Conservation (phyloP, 495 filamentous ascomycete species). For the Chlorociboria aeruginascens region DNA sequence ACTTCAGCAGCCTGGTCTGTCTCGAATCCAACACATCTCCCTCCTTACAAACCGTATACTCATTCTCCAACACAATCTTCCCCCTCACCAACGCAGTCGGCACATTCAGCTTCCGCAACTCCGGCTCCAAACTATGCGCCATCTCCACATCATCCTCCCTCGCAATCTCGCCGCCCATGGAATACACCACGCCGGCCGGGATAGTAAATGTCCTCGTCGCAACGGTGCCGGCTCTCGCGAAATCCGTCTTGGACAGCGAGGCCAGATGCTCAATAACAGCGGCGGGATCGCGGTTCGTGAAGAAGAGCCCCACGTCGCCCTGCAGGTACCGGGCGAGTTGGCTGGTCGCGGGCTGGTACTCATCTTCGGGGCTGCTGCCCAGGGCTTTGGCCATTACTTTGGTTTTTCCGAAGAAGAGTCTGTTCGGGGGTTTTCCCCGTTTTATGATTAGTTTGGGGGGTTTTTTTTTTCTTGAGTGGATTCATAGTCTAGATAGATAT, state of each 20-base stretch:
- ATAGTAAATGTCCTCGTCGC: constrained; percentile 65
- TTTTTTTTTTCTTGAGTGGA: too few relatives aligned
- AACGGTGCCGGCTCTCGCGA: constrained; percentile 72
- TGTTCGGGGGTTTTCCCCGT: too few relatives aligned
- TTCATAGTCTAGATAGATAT: too few relatives aligned
- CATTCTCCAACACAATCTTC: constrained; percentile 68
- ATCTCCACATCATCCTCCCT: constrained; percentile 73
- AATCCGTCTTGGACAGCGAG: constrained; percentile 58
- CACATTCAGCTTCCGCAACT: constrained; percentile 73
- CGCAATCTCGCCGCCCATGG: constrained; percentile 65
- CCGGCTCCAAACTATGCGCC: constrained; percentile 77
- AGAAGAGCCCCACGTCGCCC: constrained; percentile 82
- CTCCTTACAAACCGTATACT: constrained; percentile 67
- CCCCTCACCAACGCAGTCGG: constrained; percentile 82
- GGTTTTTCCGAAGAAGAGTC: constrained; percentile 96
- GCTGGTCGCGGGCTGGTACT: constrained; percentile 62
- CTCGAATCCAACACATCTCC: constrained; percentile 74
- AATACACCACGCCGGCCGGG: constrained; percentile 65
- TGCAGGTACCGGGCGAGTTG: constrained; percentile 55
- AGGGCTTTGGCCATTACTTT: constrained; percentile 96
- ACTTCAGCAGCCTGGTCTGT: constrained; percentile 86
- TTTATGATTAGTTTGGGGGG: too few relatives aligned
- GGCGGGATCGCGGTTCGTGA: constrained; percentile 59
- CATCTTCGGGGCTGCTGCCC: constrained; percentile 58
- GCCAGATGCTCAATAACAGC: constrained; percentile 58